Base-by-base conservation (phyloP, 2,329 filamentous ascomycete genomes). In the Fusarium bulbicola region DNA sequence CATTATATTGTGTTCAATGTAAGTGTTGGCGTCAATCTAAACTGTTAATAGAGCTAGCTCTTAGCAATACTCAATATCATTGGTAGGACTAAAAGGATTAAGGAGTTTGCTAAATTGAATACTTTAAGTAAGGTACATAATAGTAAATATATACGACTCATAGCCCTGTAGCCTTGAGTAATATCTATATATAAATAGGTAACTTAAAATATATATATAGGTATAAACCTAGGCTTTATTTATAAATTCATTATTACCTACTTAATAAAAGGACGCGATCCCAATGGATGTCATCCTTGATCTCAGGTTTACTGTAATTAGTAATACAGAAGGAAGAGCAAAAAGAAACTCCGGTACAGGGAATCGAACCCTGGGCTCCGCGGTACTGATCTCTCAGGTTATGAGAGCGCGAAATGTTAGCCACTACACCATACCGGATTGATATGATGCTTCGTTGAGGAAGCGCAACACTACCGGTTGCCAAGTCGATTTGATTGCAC, bases 371-470 rank as follows among this genome's bases (percentile, higher is more conserved):
- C 21, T 42, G 40, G 21, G 40, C 40, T 42, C 40, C 40, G 40
- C 40, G 40, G 40, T n/a, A 42, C 40, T 16, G 21, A 24, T 42
- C 40, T 42, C 21, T 42, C 21, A 42, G 21, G 21, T 42, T 42
- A 65, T 79, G 77, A 79, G 67, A 79, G 77, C 77, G 77, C 74
- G 76, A 79, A 79, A 79, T 79, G 77, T 79, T 79, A 77, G 77
- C 77, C 77, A 79, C 76, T 79, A 79, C 77, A 79, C 77, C 78
- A 79, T 79, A 78, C 77, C 77, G 77, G 77, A 24, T 42, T 7
- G 20, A 47, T n/a, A 47, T 11, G 26, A 47, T 5, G 26, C 26
- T 30, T 47, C 14, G 14, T 7, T 47, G 4, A 21, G 14, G n/a
- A 16, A 6, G 10, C 2, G 4, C 14, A 2, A 30, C 3, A 30